phyloP scores from a whole-genome alignment of 768 basidiomycete genomes.

The Amanita fuliginea region DNA sequence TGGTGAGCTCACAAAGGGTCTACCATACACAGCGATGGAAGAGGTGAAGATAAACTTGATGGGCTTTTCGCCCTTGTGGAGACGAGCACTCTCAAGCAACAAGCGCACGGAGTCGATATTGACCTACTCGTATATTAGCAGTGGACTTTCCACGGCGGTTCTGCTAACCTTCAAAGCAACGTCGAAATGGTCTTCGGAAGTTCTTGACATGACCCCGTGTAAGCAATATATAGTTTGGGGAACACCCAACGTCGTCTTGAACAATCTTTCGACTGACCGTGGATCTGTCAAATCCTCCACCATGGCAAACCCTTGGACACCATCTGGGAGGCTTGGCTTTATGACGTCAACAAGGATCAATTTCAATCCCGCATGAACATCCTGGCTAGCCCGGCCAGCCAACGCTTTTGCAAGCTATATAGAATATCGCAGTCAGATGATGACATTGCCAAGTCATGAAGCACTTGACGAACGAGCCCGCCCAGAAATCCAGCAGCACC shows the following conservation, averaged over 20 bases:
- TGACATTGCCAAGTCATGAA: background rate
- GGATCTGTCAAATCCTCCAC: conserved; percentile 30
- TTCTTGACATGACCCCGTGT: conserved; percentile 55
- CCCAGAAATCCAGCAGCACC: conserved; percentile 33
- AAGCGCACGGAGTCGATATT: conserved; percentile 46
- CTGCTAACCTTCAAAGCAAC: conserved; percentile 32
- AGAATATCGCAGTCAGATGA: background rate
- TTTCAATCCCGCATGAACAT: conserved; percentile 22
- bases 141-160: background rate
- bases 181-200: conserved; percentile 49
- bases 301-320: conserved; percentile 20
- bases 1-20: conserved; percentile 26
- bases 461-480: conserved; percentile 18
- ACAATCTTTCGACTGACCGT: conserved; percentile 23
- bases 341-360: conserved; percentile 44
- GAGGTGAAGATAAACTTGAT: conserved; percentile 52
- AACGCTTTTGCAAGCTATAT: conserved; percentile 30
- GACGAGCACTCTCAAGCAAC: conserved; percentile 26
- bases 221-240: conserved; percentile 36
- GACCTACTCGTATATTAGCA: conserved; percentile 22
- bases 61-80: conserved; percentile 11
- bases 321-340: conserved; percentile 23
- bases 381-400: conserved; percentile 17
- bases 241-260: conserved; percentile 26
- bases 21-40: conserved; percentile 49